phyloP scores from a whole-genome alignment of 2,329 filamentous ascomycete genomes.

The Rhynchosporium secalis region DNA sequence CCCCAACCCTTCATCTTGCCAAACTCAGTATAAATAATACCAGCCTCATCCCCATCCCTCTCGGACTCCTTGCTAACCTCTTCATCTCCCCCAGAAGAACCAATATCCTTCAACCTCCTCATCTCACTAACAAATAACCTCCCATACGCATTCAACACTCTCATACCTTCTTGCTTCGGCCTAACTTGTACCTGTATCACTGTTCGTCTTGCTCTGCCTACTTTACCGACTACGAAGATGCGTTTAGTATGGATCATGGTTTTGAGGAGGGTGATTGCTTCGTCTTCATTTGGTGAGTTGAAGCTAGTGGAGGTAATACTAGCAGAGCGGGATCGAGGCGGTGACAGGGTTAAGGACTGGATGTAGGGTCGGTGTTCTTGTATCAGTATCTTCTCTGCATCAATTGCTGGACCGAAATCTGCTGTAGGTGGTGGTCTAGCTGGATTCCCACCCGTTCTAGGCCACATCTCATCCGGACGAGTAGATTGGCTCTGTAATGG shows the following conservation, averaged over 20 bases:
- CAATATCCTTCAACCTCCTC: neutral
- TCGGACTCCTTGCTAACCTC: neutral
- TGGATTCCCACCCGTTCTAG: neutral
- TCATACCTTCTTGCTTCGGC: neutral
- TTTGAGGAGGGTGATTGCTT: neutral
- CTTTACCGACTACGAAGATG: neutral
- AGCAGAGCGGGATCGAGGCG: too few species aligned
- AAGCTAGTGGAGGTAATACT: neutral
- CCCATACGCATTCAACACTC: constrained; percentile 5
- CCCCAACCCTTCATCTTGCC: too few species aligned
- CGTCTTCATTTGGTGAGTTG: neutral
- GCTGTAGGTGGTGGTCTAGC: neutral
- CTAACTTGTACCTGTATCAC: neutral
- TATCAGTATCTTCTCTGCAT: too few species aligned
- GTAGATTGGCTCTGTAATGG: neutral
- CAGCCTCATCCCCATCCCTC: neutral
- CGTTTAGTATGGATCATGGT: neutral
- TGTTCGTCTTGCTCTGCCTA: neutral
- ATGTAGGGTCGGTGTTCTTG: too few species aligned
- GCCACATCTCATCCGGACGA: neutral
- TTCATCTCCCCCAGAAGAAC: neutral
- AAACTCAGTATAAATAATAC: neutral
- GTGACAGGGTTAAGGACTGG: too few species aligned
- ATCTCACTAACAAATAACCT: neutral
- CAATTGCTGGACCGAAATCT: too few species aligned